Percentiles rank a stretch among this genome's conserved stretches.
These are phyloP conservation scores for Boletus tylopilopsis DNA, from an alignment of 768 basidiomycete species.

Conservation along the genomic window DNA sequence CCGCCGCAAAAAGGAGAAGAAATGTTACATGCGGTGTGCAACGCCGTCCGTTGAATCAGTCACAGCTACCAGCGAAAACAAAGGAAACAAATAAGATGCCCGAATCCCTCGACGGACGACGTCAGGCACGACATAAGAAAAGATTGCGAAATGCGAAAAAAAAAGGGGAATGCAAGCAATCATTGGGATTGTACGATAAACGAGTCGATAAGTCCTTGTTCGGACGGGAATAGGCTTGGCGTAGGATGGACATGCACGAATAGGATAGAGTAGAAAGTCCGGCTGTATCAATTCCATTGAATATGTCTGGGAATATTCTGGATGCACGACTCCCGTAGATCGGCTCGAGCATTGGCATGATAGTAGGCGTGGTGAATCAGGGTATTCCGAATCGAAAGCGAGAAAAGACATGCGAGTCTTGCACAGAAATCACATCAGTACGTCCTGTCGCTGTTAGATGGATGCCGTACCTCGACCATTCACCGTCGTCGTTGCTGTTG, in stretches of 20 bases:
- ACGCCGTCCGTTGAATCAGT: conserved; percentile 15
- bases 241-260: conserved; percentile 21
- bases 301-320: conserved; percentile 24
- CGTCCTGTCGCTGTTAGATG: not conserved
- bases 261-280: conserved; percentile 24
- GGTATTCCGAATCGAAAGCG: conserved; percentile 5
- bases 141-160: conserved; percentile 12
- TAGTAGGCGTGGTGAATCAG: conserved; percentile 1
- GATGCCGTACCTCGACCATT: conserved; percentile 15
- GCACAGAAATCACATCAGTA: conserved; percentile 6
- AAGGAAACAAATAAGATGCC: conserved; percentile 2
- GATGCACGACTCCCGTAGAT: conserved; percentile 27
- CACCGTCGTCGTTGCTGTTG: conserved; percentile 67
- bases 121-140: conserved; percentile 12
- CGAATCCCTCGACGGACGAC: conserved; percentile 8
- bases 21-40: conserved; percentile 21
- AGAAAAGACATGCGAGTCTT: conserved; percentile 1
- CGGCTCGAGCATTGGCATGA: conserved; percentile 7
- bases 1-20: conserved; percentile 9
- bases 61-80: too few species aligned
- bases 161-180: conserved; percentile 25
- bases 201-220: conserved; percentile 23
- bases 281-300: conserved; percentile 13
- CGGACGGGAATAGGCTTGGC: conserved; percentile 18
- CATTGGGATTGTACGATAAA: conserved; percentile 32